phyloP scores from a whole-genome alignment of 208 protist species.

The Crithidia acanthocephali region DNA sequence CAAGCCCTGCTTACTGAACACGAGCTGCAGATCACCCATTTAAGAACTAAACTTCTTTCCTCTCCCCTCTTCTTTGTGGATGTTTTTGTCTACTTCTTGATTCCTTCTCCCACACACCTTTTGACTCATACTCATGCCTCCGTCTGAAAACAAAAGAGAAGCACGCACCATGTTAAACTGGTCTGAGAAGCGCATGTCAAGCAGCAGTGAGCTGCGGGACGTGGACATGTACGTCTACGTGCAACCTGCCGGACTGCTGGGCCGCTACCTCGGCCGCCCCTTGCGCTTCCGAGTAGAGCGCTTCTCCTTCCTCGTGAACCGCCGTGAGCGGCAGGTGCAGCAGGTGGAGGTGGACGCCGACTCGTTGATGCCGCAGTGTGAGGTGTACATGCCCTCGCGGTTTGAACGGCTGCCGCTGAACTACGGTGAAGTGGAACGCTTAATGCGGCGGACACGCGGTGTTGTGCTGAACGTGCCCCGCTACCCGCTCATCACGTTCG shows the following conservation, averaged over 20 bases:
- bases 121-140: too few species aligned
- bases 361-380: slow-evolving; percentile 77
- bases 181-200: slow-evolving; percentile 37
- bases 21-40: too few species aligned
- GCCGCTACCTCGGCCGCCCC: slow-evolving; percentile 70
- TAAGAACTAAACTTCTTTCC: too few species aligned
- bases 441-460: slow-evolving; percentile 50
- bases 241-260: slow-evolving; percentile 66
- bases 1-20: too few species aligned
- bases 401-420: slow-evolving; percentile 64
- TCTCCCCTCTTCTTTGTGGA: too few species aligned
- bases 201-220: slow-evolving; percentile 57
- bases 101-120: too few species aligned
- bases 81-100: too few species aligned
- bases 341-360: slow-evolving; percentile 76
- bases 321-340: slow-evolving; percentile 35
- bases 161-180: slow-evolving; percentile 33
- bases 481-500: slow-evolving; percentile 74
- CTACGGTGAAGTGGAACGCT: slow-evolving; percentile 65
- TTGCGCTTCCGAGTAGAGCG: slow-evolving; percentile 69
- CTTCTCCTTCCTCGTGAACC: slow-evolving; percentile 62
- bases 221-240: slow-evolving; percentile 90
- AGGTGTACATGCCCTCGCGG: slow-evolving; percentile 60
- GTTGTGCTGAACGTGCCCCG: slow-evolving; percentile 63
- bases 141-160: too few species aligned